These are phyloP conservation scores for Starmerella potacharoeniae DNA, from an alignment of 805 yeast species.

Conservation along the genomic window DNA sequence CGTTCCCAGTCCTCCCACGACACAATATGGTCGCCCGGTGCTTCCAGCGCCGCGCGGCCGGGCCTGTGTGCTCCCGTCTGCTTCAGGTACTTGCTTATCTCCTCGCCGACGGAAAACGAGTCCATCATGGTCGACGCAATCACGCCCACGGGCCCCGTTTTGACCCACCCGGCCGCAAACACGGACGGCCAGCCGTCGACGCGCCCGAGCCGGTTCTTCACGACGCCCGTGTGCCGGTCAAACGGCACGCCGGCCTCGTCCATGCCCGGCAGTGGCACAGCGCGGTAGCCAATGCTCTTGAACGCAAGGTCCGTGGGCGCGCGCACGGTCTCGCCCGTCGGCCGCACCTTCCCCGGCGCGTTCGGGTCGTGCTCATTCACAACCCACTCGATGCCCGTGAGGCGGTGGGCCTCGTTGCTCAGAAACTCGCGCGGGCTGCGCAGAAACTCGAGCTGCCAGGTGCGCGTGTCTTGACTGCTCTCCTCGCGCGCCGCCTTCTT, in stretches of 20 bases:
- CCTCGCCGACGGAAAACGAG: slow-evolving; percentile 62
- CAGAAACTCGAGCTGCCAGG: slow-evolving; percentile 63
- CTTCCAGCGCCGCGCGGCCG: neutral
- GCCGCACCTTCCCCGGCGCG: slow-evolving; percentile 28
- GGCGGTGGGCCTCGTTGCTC: slow-evolving; percentile 28
- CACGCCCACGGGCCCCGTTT: slow-evolving; percentile 76
- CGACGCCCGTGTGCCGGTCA: slow-evolving; percentile 32
- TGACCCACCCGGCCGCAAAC: slow-evolving; percentile 85
- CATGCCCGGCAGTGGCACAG: slow-evolving; percentile 51
- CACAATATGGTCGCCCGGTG: slow-evolving; percentile 26
- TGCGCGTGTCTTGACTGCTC: slow-evolving; percentile 21
- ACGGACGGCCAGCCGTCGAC: slow-evolving; percentile 25
- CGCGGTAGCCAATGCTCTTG: slow-evolving; percentile 73
- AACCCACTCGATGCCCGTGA: slow-evolving; percentile 40
- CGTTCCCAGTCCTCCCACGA: slow-evolving; percentile 59
- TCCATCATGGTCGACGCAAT: slow-evolving; percentile 85
- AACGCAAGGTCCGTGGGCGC: slow-evolving; percentile 54
- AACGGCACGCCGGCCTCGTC: slow-evolving; percentile 41
- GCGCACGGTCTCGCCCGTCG: slow-evolving; percentile 30
- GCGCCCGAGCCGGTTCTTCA: slow-evolving; percentile 11
- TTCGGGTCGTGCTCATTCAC: slow-evolving; percentile 33
- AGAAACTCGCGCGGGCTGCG: slow-evolving; percentile 49
- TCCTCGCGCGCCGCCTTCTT: neutral
- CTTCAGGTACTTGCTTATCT: slow-evolving; percentile 33
- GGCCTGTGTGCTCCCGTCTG: slow-evolving; percentile 28